Evolutionary conservation across 768 basidiomycete species (phyloP).

Genomic region (Leccinum variicolor): DNA sequence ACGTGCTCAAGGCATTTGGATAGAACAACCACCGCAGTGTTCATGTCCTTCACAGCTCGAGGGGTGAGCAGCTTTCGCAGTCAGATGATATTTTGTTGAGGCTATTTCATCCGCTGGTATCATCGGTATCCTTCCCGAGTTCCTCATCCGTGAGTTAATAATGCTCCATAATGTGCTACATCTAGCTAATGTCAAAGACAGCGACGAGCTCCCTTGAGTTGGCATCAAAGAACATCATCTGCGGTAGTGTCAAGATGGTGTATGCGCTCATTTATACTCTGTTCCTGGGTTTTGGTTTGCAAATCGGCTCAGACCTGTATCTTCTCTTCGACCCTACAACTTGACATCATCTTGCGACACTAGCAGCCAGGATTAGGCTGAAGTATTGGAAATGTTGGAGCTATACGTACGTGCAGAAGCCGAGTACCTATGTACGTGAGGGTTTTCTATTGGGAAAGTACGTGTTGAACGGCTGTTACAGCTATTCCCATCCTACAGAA

Average conservation of each 20-base stretch:
- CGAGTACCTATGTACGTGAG: slow-evolving; percentile 76
- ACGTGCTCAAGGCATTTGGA: slow-evolving; percentile 9
- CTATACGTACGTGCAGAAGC: slow-evolving; percentile 63
- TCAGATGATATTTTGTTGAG: slow-evolving; percentile 71
- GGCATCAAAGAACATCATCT: slow-evolving; percentile 82
- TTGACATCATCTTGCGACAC: slow-evolving; percentile 48
- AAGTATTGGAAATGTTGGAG: slow-evolving; percentile 53
- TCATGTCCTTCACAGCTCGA: slow-evolving; percentile 78
- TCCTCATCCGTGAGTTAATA: slow-evolving; percentile 61
- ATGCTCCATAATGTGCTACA: background rate
- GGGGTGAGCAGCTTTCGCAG: slow-evolving; percentile 76
- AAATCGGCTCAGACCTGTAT: slow-evolving; percentile 80
- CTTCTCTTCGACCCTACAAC: slow-evolving; percentile 62
- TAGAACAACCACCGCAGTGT: slow-evolving; percentile 78
- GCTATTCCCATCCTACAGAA: slow-evolving; percentile 72
- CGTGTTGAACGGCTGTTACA: slow-evolving; percentile 32
- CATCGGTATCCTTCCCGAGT: slow-evolving; percentile 88
- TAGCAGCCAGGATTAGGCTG: slow-evolving; percentile 49
- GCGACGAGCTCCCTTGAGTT: slow-evolving; percentile 83
- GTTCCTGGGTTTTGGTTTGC: slow-evolving; percentile 80
- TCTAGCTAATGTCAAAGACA: slow-evolving; percentile 23
- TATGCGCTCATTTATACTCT: slow-evolving; percentile 86
- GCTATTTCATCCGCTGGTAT: slow-evolving; percentile 87
- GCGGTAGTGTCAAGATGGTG: slow-evolving; percentile 84
- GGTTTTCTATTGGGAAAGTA: slow-evolving; percentile 2